Evolutionary conservation across 2,329 filamentous ascomycete species (phyloP), one percentile per base, ranked within the genome.

Genomic region (Leptosphaerulina australis): DNA sequence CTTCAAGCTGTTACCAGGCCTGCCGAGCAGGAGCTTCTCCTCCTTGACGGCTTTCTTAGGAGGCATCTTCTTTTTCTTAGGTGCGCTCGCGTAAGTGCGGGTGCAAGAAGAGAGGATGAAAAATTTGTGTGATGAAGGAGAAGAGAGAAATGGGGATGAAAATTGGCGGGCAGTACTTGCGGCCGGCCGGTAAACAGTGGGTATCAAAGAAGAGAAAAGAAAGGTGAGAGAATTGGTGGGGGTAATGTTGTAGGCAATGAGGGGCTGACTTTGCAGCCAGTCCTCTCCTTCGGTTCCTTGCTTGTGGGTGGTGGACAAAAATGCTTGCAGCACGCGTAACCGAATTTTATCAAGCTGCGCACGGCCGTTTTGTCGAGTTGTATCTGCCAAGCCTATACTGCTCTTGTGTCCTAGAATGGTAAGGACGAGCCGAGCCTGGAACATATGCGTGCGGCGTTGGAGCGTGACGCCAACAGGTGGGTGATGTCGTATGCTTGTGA

Each of bases 1-100:
- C 86, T 97, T 99, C 77, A 99, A 77, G 80, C 86, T 97, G 84
- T 99, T 99, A 72, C 94, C 94, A 62, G 94, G 94, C 74, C 94
- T 84, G 77, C 94, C 94, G 77, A 99, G 83, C 66, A 94, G 87
- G 77, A 97, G 83, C 87, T 97, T 97, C 83, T 97, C 90, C 83
- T 97, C 89, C 69, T 90, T 86, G 68, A 86, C 87, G 44, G 79
- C 81, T 80, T 97, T 97, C 84, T 99, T 99, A 75, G 94, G 94
- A 78, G 91, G 83, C 94, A 99, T 99, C 75, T 85, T 91, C 74
- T 82, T 86, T 73, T 81, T 79, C 68, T 78, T 81, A 56, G 59
- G 59, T 71, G 81, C 79, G 64, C 78, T 80, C 53, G 82, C 80
- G 79, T 83, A 85, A 58, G 74, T 72, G 64, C 81, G 79, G 28